These are phyloP conservation scores for Suhomyces wounanorum DNA, from an alignment of 1,139 yeast species.

Conservation along the genomic window DNA sequence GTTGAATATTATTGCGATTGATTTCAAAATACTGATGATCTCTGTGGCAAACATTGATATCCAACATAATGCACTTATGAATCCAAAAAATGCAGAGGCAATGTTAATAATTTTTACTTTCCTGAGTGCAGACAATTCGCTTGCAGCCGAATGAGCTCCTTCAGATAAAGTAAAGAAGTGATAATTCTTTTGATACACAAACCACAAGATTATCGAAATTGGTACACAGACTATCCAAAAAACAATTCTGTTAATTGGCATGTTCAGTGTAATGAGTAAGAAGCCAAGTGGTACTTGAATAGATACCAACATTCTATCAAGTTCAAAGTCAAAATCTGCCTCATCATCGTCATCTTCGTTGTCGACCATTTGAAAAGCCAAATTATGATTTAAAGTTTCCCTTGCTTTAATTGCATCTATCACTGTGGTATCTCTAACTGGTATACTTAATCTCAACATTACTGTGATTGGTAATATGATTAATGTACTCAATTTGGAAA, in stretches of 20 bases:
- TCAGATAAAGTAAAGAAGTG: background rate
- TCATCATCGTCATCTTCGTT: conserved; percentile 7
- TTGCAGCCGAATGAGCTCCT: conserved; percentile 1
- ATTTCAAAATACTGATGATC: conserved; percentile 66
- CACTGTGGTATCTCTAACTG: conserved; percentile 38
- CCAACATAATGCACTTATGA: conserved; percentile 68
- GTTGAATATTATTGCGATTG: conserved; percentile 59
- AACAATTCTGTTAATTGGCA: conserved; percentile 13
- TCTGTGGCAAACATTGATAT: conserved; percentile 77
- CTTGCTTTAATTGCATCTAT: conserved; percentile 8
- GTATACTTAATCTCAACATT: conserved; percentile 48
- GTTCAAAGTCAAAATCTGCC: conserved; percentile 20
- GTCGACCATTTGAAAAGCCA: background rate
- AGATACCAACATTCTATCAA: conserved; percentile 22
- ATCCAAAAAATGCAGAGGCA: conserved; percentile 56
- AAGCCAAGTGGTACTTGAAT: conserved; percentile 24
- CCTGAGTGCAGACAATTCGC: conserved; percentile 3
- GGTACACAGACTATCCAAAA: background rate
- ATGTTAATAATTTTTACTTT: conserved; percentile 29
- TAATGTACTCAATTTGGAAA: conserved; percentile 25
- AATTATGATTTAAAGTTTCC: conserved; percentile 3
- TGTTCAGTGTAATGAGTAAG: conserved; percentile 18
- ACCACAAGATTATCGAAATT: background rate
- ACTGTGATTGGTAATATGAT: conserved; percentile 48
- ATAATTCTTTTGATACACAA: conserved; percentile 3